Evolutionary conservation across 345 rosid species (phyloP), one percentile per base, ranked within the genome.

Genomic region (Odontarrhena argentea): DNA sequence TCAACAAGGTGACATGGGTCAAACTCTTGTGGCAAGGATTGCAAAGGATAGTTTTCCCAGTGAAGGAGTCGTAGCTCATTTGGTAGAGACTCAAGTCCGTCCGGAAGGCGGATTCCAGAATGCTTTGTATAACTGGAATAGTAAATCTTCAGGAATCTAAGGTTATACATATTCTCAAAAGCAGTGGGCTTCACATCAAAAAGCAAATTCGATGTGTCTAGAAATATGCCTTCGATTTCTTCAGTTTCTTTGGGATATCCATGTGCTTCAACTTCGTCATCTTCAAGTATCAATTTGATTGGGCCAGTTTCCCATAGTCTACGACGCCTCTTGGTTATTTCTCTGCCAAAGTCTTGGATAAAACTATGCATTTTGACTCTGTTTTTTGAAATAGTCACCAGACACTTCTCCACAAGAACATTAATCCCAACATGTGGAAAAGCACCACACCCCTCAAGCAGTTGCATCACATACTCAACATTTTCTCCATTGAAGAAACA

Each of bases 371-470:
- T 79, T 1, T 14, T 0, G 11, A 79, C 37, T 46, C 9, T 52
- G 7, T 62, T 28, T 9, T 43, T 4, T 8, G 40, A 57, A 6
- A 79, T 54, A 10, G 14, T 61, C 15, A 75, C 5, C 0, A 77
- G 60, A 50, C 69, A 65, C 10, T 72, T 79, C 1, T 74, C 68
- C 5, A 62, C 43, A 11, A 82, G 86, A 63, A 6, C 56, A 24
- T 70, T 30, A 24, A 70, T 60, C 13, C 74, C 74, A 51, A 60
- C 47, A 52, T 10, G 55, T 24, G 74, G 51, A 8, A 56, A 6
- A 34, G 65, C 3, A 45, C 78, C 41, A 80, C 49, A 53, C 9
- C 71, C 72, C 34, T 69, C 61, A 43, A 60, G 68, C 14, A 70
- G 4, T 35, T 0, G 67, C 18, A 42, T 60, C 50, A 69, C 60